phyloP scores from a whole-genome alignment of 2,329 filamentous ascomycete genomes.

The Fusarium tanahbumbuense region DNA sequence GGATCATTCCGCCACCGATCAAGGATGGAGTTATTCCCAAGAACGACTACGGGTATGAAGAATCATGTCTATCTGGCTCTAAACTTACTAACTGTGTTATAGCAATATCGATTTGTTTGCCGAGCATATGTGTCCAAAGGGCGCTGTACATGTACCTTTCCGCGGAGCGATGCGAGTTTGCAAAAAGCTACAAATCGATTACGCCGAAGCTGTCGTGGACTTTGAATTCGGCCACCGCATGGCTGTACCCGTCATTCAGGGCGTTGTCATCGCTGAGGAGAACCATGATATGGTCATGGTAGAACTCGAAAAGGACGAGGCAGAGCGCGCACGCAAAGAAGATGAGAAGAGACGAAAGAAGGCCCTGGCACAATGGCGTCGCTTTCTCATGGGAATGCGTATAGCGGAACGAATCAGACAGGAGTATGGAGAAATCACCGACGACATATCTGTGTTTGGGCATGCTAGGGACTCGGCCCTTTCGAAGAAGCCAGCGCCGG shows the following conservation, averaged over 20 bases:
- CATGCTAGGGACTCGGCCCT: conserved; percentile 53
- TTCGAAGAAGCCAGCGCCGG: conserved; percentile 35
- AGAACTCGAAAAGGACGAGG: conserved; percentile 82
- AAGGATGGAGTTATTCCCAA: conserved; percentile 88
- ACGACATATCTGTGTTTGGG: conserved; percentile 65
- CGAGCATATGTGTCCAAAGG: conserved; percentile 87
- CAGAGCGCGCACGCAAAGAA: conserved; percentile 80
- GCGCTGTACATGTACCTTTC: conserved; percentile 85
- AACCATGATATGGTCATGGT: conserved; percentile 79
- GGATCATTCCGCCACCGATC: conserved; percentile 93
- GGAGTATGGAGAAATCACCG: conserved; percentile 76
- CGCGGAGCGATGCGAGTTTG: conserved; percentile 83
- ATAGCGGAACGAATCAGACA: conserved; percentile 81
- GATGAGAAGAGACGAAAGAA: conserved; percentile 83
- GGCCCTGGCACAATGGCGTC: conserved; percentile 83
- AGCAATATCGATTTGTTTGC: conserved; percentile 95
- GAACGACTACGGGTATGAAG: conserved; percentile 79
- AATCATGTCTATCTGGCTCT: neutral
- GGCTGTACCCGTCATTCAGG: conserved; percentile 91
- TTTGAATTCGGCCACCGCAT: conserved; percentile 97
- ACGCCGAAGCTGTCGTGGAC: conserved; percentile 92
- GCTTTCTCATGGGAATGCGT: conserved; percentile 85
- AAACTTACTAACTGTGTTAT: conserved; percentile 34
- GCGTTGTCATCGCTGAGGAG: conserved; percentile 88
- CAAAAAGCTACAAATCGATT: conserved; percentile 85